These are phyloP conservation scores for Skeletonema marinoi DNA, from an alignment of 108 stramenopile species.

Conservation along the genomic window DNA sequence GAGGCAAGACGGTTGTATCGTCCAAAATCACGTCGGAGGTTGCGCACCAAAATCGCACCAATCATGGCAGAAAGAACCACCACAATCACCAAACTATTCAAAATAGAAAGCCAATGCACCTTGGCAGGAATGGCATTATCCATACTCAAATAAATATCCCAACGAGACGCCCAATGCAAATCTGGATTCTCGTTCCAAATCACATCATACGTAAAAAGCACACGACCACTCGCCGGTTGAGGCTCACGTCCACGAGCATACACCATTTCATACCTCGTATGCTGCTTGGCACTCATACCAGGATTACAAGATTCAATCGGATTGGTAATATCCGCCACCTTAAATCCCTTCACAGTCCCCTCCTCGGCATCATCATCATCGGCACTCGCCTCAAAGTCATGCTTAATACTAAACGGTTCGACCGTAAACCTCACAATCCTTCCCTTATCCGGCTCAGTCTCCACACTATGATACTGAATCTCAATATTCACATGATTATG, in stretches of 20 bases:
- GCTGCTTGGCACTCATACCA: constrained; percentile 33
- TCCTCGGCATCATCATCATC: constrained; percentile 56
- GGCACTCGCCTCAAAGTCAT: constrained; percentile 70
- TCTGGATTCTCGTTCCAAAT: constrained; percentile 82
- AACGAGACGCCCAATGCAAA: constrained; percentile 94
- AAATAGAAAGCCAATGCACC: constrained; percentile 96
- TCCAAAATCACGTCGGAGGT: constrained; percentile 83
- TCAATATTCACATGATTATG: constrained; percentile 97
- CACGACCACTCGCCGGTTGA: constrained; percentile 74
- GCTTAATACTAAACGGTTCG: constrained; percentile 95
- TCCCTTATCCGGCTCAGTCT: constrained; percentile 71
- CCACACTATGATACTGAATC: constrained; percentile 91
- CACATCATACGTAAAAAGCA: constrained; percentile 97
- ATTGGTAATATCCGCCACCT: constrained; percentile 69
- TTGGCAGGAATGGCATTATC: constrained; percentile 89
- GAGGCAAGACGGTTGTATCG: constrained; percentile 89
- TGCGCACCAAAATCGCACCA: constrained; percentile 91
- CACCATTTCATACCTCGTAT: constrained; percentile 88
- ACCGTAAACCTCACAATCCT: constrained; percentile 95
- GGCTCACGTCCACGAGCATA: constrained; percentile 56
- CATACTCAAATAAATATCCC: constrained; percentile 98
- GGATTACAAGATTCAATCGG: constrained; percentile 73
- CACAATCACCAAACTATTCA: constrained; percentile 94
- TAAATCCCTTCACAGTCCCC: constrained; percentile 38
- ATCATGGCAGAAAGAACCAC: constrained; percentile 94